phyloP scores from a whole-genome alignment of 768 basidiomycete genomes.

The Boletus tylopilopsis region DNA sequence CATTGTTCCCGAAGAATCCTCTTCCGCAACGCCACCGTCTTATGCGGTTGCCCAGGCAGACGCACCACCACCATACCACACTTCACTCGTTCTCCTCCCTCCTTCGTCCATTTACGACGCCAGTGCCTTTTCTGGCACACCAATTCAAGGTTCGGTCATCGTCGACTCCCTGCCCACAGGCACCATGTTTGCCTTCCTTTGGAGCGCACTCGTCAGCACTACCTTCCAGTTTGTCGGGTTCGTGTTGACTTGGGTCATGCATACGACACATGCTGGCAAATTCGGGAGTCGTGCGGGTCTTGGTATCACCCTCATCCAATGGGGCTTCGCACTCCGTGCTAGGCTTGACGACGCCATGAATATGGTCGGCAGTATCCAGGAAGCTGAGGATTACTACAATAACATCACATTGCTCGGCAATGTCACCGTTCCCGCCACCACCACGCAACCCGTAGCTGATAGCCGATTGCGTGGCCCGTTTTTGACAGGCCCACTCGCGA shows the following conservation, averaged over 20 bases:
- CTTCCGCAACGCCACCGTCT: conserved; percentile 85
- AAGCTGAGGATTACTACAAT: conserved; percentile 43
- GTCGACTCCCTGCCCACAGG: conserved; percentile 87
- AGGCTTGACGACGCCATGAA: conserved; percentile 42
- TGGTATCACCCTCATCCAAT: conserved; percentile 95
- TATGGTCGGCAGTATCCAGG: conserved; percentile 41
- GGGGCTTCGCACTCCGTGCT: conserved; percentile 78
- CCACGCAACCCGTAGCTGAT: conserved; percentile 8
- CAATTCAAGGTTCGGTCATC: conserved; percentile 66
- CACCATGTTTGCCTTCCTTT: conserved; percentile 80
- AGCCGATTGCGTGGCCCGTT: conserved; percentile 37
- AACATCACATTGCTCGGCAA: conserved; percentile 27
- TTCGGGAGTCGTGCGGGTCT: conserved; percentile 92
- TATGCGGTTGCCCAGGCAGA: conserved; percentile 92
- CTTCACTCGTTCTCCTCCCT: conserved; percentile 93
- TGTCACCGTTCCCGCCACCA: conserved; percentile 16
- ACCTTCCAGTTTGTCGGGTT: conserved; percentile 98
- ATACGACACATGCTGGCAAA: conserved; percentile 90
- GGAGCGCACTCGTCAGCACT: conserved; percentile 89
- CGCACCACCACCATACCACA: conserved; percentile 97
- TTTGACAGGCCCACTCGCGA: conserved; percentile 62
- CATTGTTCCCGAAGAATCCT: conserved; percentile 77
- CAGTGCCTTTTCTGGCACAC: conserved; percentile 43
- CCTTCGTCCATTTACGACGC: conserved; percentile 19
- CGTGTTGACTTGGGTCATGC: conserved; percentile 89